Evolutionary conservation across 305 asterid genomes (phyloP), one percentile per base, ranked within the genome.

Genomic region (Solanum hybrid): DNA sequence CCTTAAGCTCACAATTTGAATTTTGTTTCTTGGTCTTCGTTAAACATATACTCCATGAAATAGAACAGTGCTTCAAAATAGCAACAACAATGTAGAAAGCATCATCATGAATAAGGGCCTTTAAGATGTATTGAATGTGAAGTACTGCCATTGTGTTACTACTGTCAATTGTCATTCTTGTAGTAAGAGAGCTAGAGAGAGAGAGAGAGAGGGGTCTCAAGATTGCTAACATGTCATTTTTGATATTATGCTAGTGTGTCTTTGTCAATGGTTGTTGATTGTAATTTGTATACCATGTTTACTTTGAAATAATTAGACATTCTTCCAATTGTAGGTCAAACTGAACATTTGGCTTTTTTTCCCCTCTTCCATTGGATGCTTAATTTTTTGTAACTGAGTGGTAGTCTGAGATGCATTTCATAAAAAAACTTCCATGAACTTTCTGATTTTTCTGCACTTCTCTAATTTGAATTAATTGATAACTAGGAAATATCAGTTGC

Each of bases 401-500:
- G 36, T 40, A 29, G n/a, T 82, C 40, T 42, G 38, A 31, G 72
- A 82, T 45, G 72, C 72, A 82, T 82, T 82, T 45, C 72, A 45
- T 4, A 29, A 84, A 79, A 8, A 6, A 36, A 37, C 4, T 37
- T 26, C 29, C 86, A 37, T 24, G 34, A 24, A 37, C 85, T 11
- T 37, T 84, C 78, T 81, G 73, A 76, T 89, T n/a, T 78, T 73
- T 88, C 75, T 75, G 89, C 80, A 76, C 78, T 60, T 86, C 88
- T n/a, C 73, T 76, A 37, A 92, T 89, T 86, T 90, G 76, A 12
- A 64, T 29, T 90, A 27, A 90, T 92, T 56, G 76, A 81, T 90
- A 24, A 75, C 42, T 94, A 97, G 99, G 99, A 97, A 94, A 97
- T 97, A 92, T 97, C 99, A 6, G 92, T 93, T 88, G 99, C 99